These are phyloP conservation scores for Paraurostyla sp. DNA, from an alignment of 73 alveolate species.

Conservation along the genomic window DNA sequence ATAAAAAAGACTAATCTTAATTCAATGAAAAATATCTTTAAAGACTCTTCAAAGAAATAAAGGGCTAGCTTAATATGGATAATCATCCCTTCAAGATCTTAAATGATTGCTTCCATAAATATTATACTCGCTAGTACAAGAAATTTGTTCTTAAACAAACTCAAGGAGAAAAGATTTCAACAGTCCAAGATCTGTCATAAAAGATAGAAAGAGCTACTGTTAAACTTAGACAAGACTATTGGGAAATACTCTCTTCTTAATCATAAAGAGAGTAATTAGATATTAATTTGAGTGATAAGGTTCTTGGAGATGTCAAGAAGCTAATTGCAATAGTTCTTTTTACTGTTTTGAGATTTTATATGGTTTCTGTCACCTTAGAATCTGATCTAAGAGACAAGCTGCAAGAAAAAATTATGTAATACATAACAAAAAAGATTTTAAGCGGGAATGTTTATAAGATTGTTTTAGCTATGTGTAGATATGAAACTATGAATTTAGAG, in stretches of 20 bases:
- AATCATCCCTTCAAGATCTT: slow-evolving; percentile 3
- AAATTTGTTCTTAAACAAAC: neutral
- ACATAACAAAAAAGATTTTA: slow-evolving; percentile 1
- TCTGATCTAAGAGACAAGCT: neutral
- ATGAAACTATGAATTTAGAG: slow-evolving; percentile 36
- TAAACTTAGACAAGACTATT: slow-evolving; percentile 5
- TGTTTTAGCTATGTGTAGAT: slow-evolving; percentile 26
- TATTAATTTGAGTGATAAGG: slow-evolving; percentile 22
- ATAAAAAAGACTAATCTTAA: neutral
- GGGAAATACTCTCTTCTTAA: slow-evolving; percentile 7
- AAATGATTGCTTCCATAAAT: neutral
- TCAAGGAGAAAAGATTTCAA: neutral
- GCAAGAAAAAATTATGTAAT: slow-evolving; percentile 27
- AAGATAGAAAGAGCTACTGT: slow-evolving; percentile 41
- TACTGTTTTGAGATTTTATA: slow-evolving; percentile 36
- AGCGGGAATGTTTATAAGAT: slow-evolving; percentile 45
- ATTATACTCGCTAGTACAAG: neutral
- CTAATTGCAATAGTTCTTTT: slow-evolving; percentile 27
- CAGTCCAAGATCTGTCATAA: slow-evolving; percentile 12
- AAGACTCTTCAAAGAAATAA: slow-evolving; percentile 16
- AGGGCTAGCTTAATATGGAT: neutral
- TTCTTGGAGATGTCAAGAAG: slow-evolving; percentile 54
- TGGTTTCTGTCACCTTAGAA: neutral
- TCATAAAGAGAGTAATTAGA: slow-evolving; percentile 16
- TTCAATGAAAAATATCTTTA: neutral